Conservation (phyloP, 2,329 filamentous ascomycete genomes). For the Fusarium decemcellulare region DNA sequence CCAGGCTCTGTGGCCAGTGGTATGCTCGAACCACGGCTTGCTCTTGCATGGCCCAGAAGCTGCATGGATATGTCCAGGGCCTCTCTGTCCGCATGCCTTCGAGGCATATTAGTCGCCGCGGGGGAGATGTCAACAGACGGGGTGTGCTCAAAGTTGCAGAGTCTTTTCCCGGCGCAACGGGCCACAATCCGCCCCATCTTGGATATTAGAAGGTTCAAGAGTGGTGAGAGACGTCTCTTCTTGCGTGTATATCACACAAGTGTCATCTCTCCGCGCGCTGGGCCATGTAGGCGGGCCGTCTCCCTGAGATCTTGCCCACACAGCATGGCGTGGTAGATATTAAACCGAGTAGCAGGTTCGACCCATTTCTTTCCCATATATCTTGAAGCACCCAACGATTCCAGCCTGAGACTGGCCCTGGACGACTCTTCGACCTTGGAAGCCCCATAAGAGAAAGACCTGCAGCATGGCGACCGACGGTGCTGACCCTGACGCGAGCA, state of each 20-base stretch:
- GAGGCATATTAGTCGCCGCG: slow-evolving; percentile 3
- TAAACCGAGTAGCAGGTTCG: slow-evolving; percentile 10
- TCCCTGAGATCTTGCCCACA: not conserved
- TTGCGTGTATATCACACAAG: slow-evolving; percentile 28
- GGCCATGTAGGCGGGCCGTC: slow-evolving; percentile 13
- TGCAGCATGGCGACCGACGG: slow-evolving; percentile 21
- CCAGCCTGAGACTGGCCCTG: slow-evolving; percentile 20
- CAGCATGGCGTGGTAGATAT: slow-evolving; percentile 3
- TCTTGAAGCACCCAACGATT: slow-evolving; percentile 26
- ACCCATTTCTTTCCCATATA: slow-evolving; percentile 26
- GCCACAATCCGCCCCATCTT: slow-evolving; percentile 6
- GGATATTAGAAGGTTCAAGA: not conserved
- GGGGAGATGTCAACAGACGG: slow-evolving; percentile 6
- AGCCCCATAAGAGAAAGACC: slow-evolving; percentile 22
- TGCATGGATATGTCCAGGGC: slow-evolving; percentile 25
- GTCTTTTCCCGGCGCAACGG: slow-evolving; percentile 9
- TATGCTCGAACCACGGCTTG: slow-evolving; percentile 25
- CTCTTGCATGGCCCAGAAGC: slow-evolving; percentile 10
- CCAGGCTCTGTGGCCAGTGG: slow-evolving; percentile 9
- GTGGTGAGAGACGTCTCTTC: slow-evolving; percentile 21
- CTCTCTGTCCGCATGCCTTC: slow-evolving; percentile 5
- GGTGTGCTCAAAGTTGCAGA: slow-evolving; percentile 17
- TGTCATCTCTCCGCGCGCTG: slow-evolving; percentile 5
- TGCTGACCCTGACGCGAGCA: slow-evolving; percentile 34
- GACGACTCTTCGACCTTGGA: slow-evolving; percentile 19